These are phyloP conservation scores for Ophiostoma piceae DNA, from an alignment of 2,329 filamentous ascomycete genomes.

Conservation along the genomic window DNA sequence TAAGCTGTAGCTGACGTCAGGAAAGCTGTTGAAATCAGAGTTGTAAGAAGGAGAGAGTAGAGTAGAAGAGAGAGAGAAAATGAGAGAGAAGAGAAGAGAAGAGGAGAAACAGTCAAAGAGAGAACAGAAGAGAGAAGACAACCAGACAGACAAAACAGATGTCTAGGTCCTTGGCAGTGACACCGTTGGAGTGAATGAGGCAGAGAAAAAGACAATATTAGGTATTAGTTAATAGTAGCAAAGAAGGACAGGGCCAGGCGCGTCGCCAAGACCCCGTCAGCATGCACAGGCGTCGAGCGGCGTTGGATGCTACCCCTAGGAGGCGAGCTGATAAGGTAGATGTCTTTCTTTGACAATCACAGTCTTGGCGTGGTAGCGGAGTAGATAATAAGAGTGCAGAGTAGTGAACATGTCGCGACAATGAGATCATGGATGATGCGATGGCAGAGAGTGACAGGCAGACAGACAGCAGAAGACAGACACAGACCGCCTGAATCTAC, in stretches of 20 bases:
- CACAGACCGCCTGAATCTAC: too few relatives aligned
- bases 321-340: conserved; percentile 11
- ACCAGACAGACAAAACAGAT: neutral
- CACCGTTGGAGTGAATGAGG: neutral
- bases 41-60: too few relatives aligned
- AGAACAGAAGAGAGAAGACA: neutral
- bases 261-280: conserved; percentile 1
- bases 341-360: too few relatives aligned
- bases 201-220: neutral
- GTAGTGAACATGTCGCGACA: neutral
- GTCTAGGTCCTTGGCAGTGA: conserved; percentile 11
- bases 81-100: neutral
- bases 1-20: too few relatives aligned
- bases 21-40: too few relatives aligned
- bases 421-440: neutral
- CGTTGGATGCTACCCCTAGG: conserved; percentile 12
- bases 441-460: neutral
- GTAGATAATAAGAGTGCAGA: too few relatives aligned
- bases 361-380: too few relatives aligned
- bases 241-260: neutral
- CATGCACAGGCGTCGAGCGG: neutral
- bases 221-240: too few relatives aligned
- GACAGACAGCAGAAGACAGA: too few relatives aligned
- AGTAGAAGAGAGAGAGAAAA: too few relatives aligned
- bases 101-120: neutral